Conservation (phyloP, 495 filamentous ascomycete species). For the Thermothielavioides terrestris region DNA sequence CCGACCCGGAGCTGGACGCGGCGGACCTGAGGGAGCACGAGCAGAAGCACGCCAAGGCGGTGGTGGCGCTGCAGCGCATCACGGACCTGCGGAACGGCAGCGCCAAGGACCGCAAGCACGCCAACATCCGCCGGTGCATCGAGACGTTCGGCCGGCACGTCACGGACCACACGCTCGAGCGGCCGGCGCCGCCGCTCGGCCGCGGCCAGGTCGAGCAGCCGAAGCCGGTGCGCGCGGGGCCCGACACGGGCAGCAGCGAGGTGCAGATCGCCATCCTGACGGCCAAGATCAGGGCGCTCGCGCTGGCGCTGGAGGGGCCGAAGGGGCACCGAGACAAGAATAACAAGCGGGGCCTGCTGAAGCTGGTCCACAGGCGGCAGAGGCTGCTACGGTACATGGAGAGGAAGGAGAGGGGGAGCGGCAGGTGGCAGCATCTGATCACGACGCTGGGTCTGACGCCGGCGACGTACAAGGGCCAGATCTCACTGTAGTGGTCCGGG, state of each 20-base stretch:
- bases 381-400: slow-evolving; percentile 79
- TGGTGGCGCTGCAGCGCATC: slow-evolving; percentile 67
- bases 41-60: slow-evolving; percentile 43
- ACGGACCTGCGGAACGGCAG: slow-evolving; percentile 63
- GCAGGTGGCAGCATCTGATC: slow-evolving; percentile 77
- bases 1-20: slow-evolving; percentile 41
- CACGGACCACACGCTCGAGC: slow-evolving; percentile 58
- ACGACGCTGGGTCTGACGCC: slow-evolving; percentile 76
- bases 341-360: slow-evolving; percentile 81
- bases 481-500: slow-evolving; percentile 49
- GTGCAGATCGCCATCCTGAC: slow-evolving; percentile 98
- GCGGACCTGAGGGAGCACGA: slow-evolving; percentile 29
- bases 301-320: slow-evolving; percentile 48
- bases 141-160: slow-evolving; percentile 82
- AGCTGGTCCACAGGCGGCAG: slow-evolving; percentile 83
- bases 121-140: slow-evolving; percentile 75
- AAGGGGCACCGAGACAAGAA: slow-evolving; percentile 67
- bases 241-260: slow-evolving; percentile 86
- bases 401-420: slow-evolving; percentile 81
- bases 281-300: slow-evolving; percentile 77
- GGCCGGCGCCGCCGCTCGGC: slow-evolving; percentile 41
- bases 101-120: slow-evolving; percentile 63
- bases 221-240: slow-evolving; percentile 65
- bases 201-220: slow-evolving; percentile 31
- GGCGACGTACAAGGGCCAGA: slow-evolving; percentile 78